Base-by-base conservation (phyloP, 768 basidiomycete genomes). In the Rhodotorula toruloides region DNA sequence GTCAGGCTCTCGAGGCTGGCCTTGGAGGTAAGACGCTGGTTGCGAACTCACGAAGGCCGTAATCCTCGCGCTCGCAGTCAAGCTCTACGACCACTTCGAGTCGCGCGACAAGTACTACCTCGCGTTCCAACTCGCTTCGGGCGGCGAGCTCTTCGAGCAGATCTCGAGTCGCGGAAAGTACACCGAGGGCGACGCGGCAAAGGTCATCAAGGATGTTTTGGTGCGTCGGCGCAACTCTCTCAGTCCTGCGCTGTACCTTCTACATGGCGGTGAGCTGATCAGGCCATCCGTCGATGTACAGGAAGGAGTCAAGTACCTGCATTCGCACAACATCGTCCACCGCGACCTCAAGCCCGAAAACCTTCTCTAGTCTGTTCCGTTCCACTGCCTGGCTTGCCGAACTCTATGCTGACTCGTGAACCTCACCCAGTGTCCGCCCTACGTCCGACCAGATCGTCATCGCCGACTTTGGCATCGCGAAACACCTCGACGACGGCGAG, bases 291-390 rank as follows among this genome's bases (percentile, higher is more conserved):
- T 32, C 21, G 36, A 3, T 29, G 5, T 13, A n/a, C 47, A 63
- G 58, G 54, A 70, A 29, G 94, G 88, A 17, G 89, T 96, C 16
- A 82, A 83, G 69, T 98, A 97, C 75, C 83, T 98, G 9, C 96
- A 99, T 74, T 82, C 87, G 4, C 85, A 97, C 74, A 87, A 89
- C 65, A 91, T 99, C 70, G 96, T 98, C 25, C 96, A 99, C 75
- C 85, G 96, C 7, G 94, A 99, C 76, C 83, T 99, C 67, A 98
- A 97, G 88, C 96, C 96, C 0, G 96, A 99, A 78, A 98, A 98
- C 76, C 93, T 99, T 65, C 81, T 99, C 53, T 66, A 68, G 67
- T 68, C 21, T 27, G 70, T 57, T 43, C 31, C 16, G 5, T 14
- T 21, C 34, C 39, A 37, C 27, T 31, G 16, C 16, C 2, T 37